A percentile compares a stretch with the other conserved stretches of the same genome.
phyloP scores from a whole-genome alignment of 495 filamentous ascomycete genomes.

The Aspergillus cavernicola region DNA sequence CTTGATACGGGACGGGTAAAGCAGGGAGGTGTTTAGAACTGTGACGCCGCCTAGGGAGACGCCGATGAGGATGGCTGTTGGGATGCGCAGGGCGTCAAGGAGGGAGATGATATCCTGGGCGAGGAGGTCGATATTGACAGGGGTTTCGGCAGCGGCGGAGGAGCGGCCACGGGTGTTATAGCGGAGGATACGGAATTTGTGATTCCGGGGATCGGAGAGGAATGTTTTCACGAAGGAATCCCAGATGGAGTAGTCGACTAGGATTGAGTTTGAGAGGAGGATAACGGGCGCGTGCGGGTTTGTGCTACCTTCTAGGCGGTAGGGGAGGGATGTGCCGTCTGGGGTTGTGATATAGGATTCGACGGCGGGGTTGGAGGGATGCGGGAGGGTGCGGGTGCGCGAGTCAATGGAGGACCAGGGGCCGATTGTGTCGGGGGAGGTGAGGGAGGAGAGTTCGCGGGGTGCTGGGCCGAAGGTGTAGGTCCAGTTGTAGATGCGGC shows the following conservation, averaged over 20 bases:
- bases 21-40: conserved; percentile 63
- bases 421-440: conserved; percentile 29
- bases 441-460: conserved; percentile 55
- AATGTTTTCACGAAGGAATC: conserved; percentile 61
- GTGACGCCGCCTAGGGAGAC: conserved; percentile 78
- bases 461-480: conserved; percentile 75
- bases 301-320: conserved; percentile 68
- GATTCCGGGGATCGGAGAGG: conserved; percentile 53
- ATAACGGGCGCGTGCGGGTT: conserved; percentile 63
- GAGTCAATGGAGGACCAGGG: conserved; percentile 53
- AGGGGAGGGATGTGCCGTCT: conserved; percentile 65
- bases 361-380: conserved; percentile 51
- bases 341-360: conserved; percentile 61
- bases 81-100: conserved; percentile 57
- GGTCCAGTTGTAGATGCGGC: conserved; percentile 64
- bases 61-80: conserved; percentile 61
- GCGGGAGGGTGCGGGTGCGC: conserved; percentile 48
- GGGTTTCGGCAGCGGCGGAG: conserved; percentile 38
- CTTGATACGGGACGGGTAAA: conserved; percentile 54
- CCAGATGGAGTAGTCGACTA: conserved; percentile 73
- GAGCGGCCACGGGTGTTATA: conserved; percentile 65
- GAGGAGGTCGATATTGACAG: conserved; percentile 59
- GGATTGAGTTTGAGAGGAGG: conserved; percentile 71
- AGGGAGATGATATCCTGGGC: conserved; percentile 60
- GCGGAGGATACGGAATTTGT: conserved; percentile 65